Conservation (phyloP, 139 green algal species). For the Axilococcus clingmanii region DNA sequence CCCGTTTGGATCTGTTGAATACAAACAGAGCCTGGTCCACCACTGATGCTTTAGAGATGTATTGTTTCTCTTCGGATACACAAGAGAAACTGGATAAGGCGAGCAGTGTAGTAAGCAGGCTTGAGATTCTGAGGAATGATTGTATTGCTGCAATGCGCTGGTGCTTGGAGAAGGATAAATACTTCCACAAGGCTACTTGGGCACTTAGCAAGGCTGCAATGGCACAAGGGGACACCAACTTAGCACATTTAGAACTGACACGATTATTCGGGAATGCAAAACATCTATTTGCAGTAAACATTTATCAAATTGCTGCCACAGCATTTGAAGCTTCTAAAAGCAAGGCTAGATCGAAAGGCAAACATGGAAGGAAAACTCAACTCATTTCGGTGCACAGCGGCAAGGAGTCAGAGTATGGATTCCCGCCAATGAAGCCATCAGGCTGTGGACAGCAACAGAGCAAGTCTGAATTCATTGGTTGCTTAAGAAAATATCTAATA, state of each 20-base stretch:
- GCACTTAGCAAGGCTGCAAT: background rate
- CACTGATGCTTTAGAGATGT: no score
- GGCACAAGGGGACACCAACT: background rate
- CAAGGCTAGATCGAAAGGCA: conserved; percentile 1
- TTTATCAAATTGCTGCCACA: background rate
- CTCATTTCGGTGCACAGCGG: no score
- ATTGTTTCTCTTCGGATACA: background rate
- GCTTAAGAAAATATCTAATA: no score
- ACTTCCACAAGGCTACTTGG: conserved; percentile 1
- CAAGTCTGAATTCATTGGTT: no score
- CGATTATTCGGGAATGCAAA: conserved; percentile 3
- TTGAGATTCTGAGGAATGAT: background rate
- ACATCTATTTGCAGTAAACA: conserved; percentile 3
- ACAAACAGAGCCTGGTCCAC: background rate
- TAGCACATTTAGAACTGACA: background rate
- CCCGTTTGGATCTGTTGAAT: background rate
- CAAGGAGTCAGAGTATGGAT: no score
- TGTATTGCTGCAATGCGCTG: conserved; percentile 7
- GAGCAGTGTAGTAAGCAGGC: background rate
- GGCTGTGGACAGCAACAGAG: no score
- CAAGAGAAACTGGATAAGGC: background rate
- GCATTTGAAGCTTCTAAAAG: background rate
- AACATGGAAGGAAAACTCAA: no score
- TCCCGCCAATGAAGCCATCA: no score
- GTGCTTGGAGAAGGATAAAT: conserved; percentile 4